A percentile compares a stretch with the other conserved stretches of the same genome.
Evolutionary conservation across 768 basidiomycete species (phyloP).

Genomic region (Paxillus ammoniavirescens): DNA sequence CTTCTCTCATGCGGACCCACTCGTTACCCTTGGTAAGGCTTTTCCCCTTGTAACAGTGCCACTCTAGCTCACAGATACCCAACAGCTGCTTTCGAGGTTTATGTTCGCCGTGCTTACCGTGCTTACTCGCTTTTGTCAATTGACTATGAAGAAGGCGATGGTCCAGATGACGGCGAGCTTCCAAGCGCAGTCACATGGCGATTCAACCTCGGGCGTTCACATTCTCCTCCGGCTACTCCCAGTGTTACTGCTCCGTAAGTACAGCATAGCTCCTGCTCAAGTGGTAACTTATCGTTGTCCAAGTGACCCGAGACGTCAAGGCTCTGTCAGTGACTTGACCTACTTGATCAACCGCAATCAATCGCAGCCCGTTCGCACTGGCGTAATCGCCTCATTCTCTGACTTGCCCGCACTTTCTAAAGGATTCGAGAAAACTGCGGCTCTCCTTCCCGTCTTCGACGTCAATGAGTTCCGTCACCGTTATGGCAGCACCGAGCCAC

Average conservation of each 20-base stretch:
- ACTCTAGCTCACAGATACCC: constrained; percentile 1
- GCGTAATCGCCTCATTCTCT: constrained; percentile 90
- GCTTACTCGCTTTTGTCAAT: constrained; percentile 90
- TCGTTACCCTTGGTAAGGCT: constrained; percentile 75
- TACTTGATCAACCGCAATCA: constrained; percentile 88
- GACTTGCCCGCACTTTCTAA: constrained; percentile 62
- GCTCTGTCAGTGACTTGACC: constrained; percentile 92
- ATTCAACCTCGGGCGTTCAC: constrained; percentile 90
- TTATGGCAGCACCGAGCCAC: constrained; percentile 73
- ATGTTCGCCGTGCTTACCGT: constrained; percentile 92
- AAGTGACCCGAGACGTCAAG: constrained; percentile 73
- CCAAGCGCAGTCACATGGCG: constrained; percentile 87
- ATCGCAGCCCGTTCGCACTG: constrained; percentile 85
- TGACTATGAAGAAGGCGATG: constrained; percentile 93
- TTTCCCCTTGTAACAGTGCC: background rate
- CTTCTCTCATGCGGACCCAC: constrained; percentile 84
- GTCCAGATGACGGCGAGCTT: constrained; percentile 76
- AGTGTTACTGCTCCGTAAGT: constrained; percentile 43
- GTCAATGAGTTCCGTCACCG: constrained; percentile 68
- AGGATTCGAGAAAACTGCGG: constrained; percentile 75
- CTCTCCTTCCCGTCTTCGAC: constrained; percentile 74
- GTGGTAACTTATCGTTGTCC: constrained; percentile 8
- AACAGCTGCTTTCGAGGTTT: constrained; percentile 91
- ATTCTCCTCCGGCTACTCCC: constrained; percentile 84
- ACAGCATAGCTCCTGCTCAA: background rate